A percentile compares a stretch with the other conserved stretches of the same genome.
phyloP scores from a whole-genome alignment of 352 stramenopile genomes.

The Pythium aristosporum region DNA sequence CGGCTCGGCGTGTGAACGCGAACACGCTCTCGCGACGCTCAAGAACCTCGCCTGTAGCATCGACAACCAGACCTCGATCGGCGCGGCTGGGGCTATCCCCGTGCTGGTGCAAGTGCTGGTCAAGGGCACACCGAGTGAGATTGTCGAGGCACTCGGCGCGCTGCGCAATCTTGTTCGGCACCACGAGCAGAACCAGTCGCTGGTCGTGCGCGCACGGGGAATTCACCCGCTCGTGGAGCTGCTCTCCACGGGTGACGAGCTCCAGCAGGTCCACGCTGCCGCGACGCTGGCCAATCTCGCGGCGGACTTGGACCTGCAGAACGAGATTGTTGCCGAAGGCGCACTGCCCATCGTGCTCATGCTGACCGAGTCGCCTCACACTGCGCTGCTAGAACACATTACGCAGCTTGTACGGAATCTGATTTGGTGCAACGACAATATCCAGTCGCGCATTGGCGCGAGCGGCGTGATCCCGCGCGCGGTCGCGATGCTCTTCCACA shows the following conservation, averaged over 20 bases:
- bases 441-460: slow-evolving; percentile 17
- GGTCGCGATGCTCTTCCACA: slow-evolving; percentile 4
- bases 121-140: slow-evolving; percentile 5
- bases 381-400: slow-evolving; percentile 11
- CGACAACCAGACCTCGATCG: slow-evolving; percentile 19
- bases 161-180: slow-evolving; percentile 22
- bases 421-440: slow-evolving; percentile 16
- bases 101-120: slow-evolving; percentile 14
- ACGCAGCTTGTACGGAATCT: slow-evolving; percentile 18
- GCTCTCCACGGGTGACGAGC: slow-evolving; percentile 11
- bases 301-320: slow-evolving; percentile 5
- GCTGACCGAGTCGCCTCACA: slow-evolving; percentile 8
- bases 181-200: slow-evolving; percentile 6
- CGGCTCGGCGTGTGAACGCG: slow-evolving; percentile 20
- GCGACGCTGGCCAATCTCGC: slow-evolving; percentile 18
- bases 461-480: slow-evolving; percentile 19
- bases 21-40: slow-evolving; percentile 23
- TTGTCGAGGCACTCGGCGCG: slow-evolving; percentile 12
- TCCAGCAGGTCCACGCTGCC: slow-evolving; percentile 15
- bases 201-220: neutral
- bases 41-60: slow-evolving; percentile 25
- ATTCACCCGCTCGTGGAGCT: slow-evolving; percentile 15
- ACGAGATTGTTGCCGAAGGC: slow-evolving; percentile 21
- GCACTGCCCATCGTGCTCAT: slow-evolving; percentile 9
- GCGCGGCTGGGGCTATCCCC: slow-evolving; percentile 7